phyloP scores from a whole-genome alignment of 805 yeast genomes.

The Grigorovia yakushimaensis region DNA sequence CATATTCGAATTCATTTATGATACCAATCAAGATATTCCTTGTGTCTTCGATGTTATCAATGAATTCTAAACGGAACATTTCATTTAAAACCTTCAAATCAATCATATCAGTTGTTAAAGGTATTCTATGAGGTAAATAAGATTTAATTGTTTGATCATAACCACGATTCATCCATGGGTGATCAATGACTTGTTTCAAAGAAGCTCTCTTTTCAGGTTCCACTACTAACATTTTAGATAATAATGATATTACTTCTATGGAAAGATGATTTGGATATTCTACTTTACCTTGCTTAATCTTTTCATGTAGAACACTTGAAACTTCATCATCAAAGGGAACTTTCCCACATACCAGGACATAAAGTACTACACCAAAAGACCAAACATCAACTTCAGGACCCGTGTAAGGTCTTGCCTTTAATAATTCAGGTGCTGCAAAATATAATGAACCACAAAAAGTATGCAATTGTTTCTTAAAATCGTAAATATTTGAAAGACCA shows the following conservation, averaged over 20 bases:
- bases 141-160: constrained; percentile 60
- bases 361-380: constrained; percentile 95
- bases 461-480: constrained; percentile 60
- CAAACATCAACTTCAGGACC: constrained; percentile 98
- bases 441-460: constrained; percentile 96
- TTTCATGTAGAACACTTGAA: constrained; percentile 84
- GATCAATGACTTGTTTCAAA: constrained; percentile 66
- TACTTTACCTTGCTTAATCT: constrained; percentile 84
- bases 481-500: constrained; percentile 83
- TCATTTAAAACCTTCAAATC: constrained; percentile 55
- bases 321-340: constrained; percentile 97
- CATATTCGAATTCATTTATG: constrained; percentile 55
- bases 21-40: constrained; percentile 46
- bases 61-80: constrained; percentile 72
- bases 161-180: constrained; percentile 93
- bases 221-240: constrained; percentile 86
- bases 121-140: constrained; percentile 68
- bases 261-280: constrained; percentile 83
- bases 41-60: constrained; percentile 49
- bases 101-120: constrained; percentile 36
- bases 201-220: constrained; percentile 76
- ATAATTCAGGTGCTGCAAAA: constrained; percentile 96
- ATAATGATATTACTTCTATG: constrained; percentile 65
- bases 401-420: constrained; percentile 82
- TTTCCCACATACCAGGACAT: constrained; percentile 92